Evolutionary conservation across 805 yeast species (phyloP).

Genomic region (Suhomyces kilbournensis): DNA sequence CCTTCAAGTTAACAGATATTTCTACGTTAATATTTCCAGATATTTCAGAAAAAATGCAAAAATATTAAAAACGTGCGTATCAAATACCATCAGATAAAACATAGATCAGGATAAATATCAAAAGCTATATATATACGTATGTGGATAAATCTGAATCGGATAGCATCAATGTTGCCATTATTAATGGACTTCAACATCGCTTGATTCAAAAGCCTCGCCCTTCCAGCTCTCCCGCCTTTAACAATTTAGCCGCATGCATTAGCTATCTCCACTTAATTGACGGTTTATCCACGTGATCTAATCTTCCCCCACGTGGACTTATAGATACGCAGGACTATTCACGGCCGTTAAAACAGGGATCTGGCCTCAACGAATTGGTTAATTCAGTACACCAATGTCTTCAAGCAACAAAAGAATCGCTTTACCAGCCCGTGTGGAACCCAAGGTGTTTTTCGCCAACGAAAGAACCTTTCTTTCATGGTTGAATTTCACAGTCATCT

Average conservation of each 20-base stretch:
- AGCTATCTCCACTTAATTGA: neutral
- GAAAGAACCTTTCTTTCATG: conserved; percentile 98
- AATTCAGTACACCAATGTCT: conserved; percentile 21
- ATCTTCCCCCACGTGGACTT: neutral
- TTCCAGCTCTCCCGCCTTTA: too few species aligned
- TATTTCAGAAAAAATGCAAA: too few species aligned
- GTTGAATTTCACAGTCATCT: conserved; percentile 97
- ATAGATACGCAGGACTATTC: neutral
- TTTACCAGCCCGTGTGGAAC: conserved; percentile 96
- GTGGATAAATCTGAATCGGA: too few species aligned
- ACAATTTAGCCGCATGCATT: neutral
- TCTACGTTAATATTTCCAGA: too few species aligned
- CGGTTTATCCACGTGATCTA: neutral
- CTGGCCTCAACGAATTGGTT: neutral
- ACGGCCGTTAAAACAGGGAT: neutral
- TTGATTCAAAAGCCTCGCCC: too few species aligned
- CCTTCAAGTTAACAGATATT: too few species aligned
- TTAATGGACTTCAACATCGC: too few species aligned
- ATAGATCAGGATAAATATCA: too few species aligned
- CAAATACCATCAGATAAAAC: too few species aligned
- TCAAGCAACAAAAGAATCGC: conserved; percentile 78
- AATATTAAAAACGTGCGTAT: too few species aligned
- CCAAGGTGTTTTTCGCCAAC: conserved; percentile 97
- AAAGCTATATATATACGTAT: too few species aligned
- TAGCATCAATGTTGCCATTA: too few species aligned